Percentiles rank a stretch among this genome's conserved stretches.
phyloP scores from a whole-genome alignment of 306 rosid species.

The Bauhinia variegata region DNA sequence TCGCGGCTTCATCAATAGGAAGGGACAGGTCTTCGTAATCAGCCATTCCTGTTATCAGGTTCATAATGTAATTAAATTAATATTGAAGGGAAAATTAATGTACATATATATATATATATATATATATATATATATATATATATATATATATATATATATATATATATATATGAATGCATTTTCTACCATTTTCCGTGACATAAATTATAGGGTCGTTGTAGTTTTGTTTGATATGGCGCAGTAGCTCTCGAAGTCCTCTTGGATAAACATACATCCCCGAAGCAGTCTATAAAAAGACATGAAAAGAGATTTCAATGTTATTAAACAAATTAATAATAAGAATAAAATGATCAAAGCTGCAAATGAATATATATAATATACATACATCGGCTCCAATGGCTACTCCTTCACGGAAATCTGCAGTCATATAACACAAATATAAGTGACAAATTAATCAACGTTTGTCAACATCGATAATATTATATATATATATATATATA shows the following conservation, averaged over 20 bases:
- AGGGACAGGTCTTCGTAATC: conserved; percentile 39
- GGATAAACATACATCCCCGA: conserved; percentile 47
- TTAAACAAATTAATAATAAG: too few species aligned
- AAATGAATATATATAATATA: not conserved
- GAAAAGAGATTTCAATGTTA: too few species aligned
- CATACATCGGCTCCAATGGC: conserved; percentile 43
- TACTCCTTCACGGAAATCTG: conserved; percentile 38
- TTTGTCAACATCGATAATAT: too few species aligned
- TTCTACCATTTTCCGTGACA: conserved; percentile 52
- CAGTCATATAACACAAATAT: not conserved
- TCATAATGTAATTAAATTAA: too few species aligned
- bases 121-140: too few species aligned
- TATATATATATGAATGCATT: not conserved
- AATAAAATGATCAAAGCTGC: too few species aligned
- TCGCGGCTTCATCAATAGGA: conserved; percentile 36
- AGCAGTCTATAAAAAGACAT: conserved; percentile 32
- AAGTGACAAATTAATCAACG: too few species aligned
- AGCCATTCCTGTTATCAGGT: conserved; percentile 32
- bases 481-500: too few species aligned
- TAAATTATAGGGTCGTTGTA: conserved; percentile 44
- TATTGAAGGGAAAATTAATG: too few species aligned
- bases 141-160: not conserved
- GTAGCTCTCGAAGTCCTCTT: conserved; percentile 33
- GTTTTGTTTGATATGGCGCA: conserved; percentile 34
- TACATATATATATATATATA: too few species aligned